Percentiles rank a stretch among this genome's conserved stretches.
phyloP scores from a whole-genome alignment of 192 early-diverging fungal species.

The Diversispora epigaea region DNA sequence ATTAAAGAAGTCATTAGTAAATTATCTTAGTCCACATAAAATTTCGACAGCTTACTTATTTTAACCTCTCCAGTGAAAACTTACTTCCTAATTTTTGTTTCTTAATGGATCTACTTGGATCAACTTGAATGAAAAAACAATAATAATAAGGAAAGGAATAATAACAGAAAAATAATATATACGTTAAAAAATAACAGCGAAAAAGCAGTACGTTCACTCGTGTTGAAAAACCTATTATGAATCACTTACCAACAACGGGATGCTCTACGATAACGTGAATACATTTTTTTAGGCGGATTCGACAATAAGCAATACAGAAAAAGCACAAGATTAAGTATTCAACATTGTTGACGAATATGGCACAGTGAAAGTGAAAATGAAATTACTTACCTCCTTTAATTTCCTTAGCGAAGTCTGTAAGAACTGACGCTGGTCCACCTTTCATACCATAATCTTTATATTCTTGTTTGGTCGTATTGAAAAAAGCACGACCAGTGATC shows the following conservation, averaged over 20 bases:
- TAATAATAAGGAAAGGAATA: constrained; percentile 4
- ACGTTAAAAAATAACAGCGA: background rate
- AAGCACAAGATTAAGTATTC: background rate
- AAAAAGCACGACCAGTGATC: no score
- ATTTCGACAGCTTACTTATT: background rate
- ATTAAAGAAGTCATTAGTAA: background rate
- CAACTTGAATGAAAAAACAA: background rate
- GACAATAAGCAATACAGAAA: no score
- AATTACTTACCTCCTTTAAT: no score
- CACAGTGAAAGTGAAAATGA: no score
- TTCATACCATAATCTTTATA: no score
- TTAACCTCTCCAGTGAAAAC: background rate
- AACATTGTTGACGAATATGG: background rate
- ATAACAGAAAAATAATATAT: background rate
- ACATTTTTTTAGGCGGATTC: no score
- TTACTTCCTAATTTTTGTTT: constrained; percentile 18
- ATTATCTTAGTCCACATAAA: background rate
- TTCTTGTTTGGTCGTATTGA: no score
- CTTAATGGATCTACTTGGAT: background rate
- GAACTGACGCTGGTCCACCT: no score
- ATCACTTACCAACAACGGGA: background rate
- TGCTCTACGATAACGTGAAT: constrained; percentile 19
- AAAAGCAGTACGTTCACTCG: constrained; percentile 13
- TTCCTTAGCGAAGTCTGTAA: no score
- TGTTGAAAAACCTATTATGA: background rate